Base-by-base conservation (phyloP, 495 filamentous ascomycete species). In the Xylaria curta region DNA sequence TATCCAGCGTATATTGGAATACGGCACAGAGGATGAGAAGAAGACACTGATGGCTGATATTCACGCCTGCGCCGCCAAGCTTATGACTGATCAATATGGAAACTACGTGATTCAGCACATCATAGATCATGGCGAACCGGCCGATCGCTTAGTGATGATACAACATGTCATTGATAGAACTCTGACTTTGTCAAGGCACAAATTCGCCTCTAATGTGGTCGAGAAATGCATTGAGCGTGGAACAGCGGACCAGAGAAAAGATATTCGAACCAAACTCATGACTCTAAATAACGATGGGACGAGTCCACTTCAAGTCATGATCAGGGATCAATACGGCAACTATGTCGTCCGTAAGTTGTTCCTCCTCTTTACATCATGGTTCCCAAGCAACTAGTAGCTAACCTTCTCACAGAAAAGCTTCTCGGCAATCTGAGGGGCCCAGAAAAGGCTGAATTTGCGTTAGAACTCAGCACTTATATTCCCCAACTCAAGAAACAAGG, bases 31-130 rank as follows among this genome's bases (percentile, higher is more conserved):
- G 47, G 83, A 80, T 10, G 92, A 95, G 69, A 90, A 91, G 75
- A 82, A 86, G 61, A 87, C 83, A 4, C 89, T 99, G 9, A 87
- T 98, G 63, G 82, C 85, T 12, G 97, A 99, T 81, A 85, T 99
- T 3, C 93, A 97, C 75, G 82, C 81, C 8, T 93, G 90, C 76
- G 91, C 92, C 0, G 71, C 87, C 33, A 85, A 84, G 60, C 87
- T 99, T 44, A 92, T 98, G 65, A 87, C 91, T 3, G 94, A 99
- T 76, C 93, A 95, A 76, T 99, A 93, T 73, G 96, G 96, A 40
- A 99, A 99, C 82, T 99, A 99, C 78, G 96, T 99, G 42, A 93
- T 92, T 17, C 97, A 98, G 77, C 94, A 99, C 81, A 89, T 98
- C 62, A 95, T 99, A 67, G 87, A 92, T 66, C 90, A 94, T 72